Percentiles rank a stretch among this genome's conserved stretches.
phyloP scores from a whole-genome alignment of 192 early-diverging fungal species.

The Mortierella claussenii region DNA sequence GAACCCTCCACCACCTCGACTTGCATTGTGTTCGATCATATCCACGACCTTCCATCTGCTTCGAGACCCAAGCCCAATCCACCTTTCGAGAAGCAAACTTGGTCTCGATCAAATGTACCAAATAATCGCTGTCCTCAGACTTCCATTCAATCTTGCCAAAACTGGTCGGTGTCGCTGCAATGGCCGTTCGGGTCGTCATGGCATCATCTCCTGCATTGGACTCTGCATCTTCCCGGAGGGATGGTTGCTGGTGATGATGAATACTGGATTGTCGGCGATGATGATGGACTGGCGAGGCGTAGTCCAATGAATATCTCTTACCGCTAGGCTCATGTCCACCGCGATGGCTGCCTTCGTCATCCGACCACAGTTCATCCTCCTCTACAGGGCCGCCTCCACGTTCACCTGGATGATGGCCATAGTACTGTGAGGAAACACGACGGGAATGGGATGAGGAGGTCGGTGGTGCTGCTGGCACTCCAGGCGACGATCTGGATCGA shows the following conservation, averaged over 20 bases:
- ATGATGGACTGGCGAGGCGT: neutral
- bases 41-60: constrained; percentile 51
- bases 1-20: constrained; percentile 51
- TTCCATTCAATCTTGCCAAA: constrained; percentile 55
- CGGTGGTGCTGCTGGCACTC: neutral
- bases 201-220: constrained; percentile 5
- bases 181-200: constrained; percentile 13
- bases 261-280: constrained; percentile 30
- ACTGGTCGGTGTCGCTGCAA: constrained; percentile 39
- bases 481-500: neutral
- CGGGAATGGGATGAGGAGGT: constrained; percentile 1
- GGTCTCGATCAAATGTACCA: constrained; percentile 43
- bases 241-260: too few species aligned
- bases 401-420: neutral
- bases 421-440: constrained; percentile 5
- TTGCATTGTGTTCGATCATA: constrained; percentile 54
- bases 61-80: constrained; percentile 51
- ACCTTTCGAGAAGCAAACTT: constrained; percentile 52
- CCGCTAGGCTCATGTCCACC: neutral
- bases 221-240: too few species aligned
- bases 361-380: constrained; percentile 37
- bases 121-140: constrained; percentile 47
- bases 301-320: constrained; percentile 7
- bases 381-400: constrained; percentile 1
- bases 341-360: constrained; percentile 10